phyloP scores from a whole-genome alignment of 176 grass and related monocot species.

The Typha latifolia region DNA sequence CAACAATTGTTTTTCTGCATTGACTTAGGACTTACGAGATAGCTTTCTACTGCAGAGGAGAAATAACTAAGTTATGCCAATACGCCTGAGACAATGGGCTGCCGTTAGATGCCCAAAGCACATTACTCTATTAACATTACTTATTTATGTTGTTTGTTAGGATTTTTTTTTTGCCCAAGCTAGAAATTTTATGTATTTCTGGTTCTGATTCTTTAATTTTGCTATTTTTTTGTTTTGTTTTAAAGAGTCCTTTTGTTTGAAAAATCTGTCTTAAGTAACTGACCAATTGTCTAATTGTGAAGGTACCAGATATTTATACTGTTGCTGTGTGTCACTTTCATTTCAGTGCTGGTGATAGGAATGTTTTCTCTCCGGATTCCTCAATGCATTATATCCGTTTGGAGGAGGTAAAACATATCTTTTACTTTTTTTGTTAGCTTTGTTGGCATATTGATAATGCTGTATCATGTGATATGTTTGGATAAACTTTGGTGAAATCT shows the following conservation, averaged over 20 bases:
- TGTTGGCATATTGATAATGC: background rate
- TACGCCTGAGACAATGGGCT: too few species aligned
- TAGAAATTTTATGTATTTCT: too few species aligned
- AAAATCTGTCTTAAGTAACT: conserved; percentile 18
- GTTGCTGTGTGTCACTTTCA: conserved; percentile 53
- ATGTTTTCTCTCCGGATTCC: conserved; percentile 45
- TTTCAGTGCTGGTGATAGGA: conserved; percentile 58
- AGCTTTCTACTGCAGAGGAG: too few species aligned
- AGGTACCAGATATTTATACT: conserved; percentile 50
- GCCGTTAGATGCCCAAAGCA: too few species aligned
- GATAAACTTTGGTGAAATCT: background rate
- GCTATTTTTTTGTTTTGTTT: too few species aligned
- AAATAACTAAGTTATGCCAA: too few species aligned
- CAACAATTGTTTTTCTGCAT: too few species aligned
- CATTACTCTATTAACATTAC: too few species aligned
- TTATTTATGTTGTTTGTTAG: too few species aligned
- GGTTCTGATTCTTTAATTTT: too few species aligned
- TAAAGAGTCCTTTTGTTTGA: conserved; percentile 7
- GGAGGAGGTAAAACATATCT: conserved; percentile 49
- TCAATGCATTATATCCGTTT: conserved; percentile 41
- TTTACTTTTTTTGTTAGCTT: conserved; percentile 2
- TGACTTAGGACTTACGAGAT: too few species aligned
- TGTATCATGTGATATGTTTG: background rate
- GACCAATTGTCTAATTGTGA: conserved; percentile 31
- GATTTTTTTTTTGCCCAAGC: too few species aligned